These are phyloP conservation scores for Syncephalastrum sp. DNA, from an alignment of 371 early-diverging fungal genomes.

Conservation along the genomic window DNA sequence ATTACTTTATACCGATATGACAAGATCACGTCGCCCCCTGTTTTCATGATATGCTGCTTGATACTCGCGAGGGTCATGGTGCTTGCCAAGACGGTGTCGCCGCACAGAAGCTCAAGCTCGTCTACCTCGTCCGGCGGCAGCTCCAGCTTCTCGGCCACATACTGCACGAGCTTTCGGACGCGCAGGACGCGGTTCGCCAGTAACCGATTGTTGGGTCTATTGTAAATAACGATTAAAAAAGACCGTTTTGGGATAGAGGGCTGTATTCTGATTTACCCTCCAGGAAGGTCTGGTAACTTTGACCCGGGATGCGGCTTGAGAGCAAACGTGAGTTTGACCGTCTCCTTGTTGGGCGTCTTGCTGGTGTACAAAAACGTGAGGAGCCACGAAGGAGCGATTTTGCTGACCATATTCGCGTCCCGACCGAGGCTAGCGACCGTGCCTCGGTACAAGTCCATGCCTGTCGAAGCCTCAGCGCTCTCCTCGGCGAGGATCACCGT, in stretches of 20 bases:
- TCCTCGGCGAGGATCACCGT: conserved; percentile 80
- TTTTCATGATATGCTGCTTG: conserved; percentile 81
- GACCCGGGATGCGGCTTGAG: conserved; percentile 66
- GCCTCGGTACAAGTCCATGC: conserved; percentile 75
- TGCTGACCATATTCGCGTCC: conserved; percentile 44
- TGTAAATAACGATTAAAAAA: not conserved
- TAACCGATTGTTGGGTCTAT: conserved; percentile 66
- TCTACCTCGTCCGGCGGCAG: conserved; percentile 26
- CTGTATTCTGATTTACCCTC: conserved; percentile 43
- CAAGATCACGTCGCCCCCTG: conserved; percentile 75
- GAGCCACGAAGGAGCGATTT: conserved; percentile 60
- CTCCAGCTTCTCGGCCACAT: conserved; percentile 77
- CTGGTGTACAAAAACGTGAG: conserved; percentile 56
- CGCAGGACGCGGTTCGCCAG: conserved; percentile 86
- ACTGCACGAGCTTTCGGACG: conserved; percentile 78
- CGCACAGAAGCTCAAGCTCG: conserved; percentile 71
- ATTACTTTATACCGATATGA: conserved; percentile 53
- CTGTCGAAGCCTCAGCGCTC: conserved; percentile 74
- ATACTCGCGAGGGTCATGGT: conserved; percentile 84
- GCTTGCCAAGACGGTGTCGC: conserved; percentile 69
- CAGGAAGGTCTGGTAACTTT: conserved; percentile 57
- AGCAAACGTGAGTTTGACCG: conserved; percentile 82
- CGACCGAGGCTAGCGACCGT: conserved; percentile 57
- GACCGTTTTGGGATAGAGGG: not conserved
- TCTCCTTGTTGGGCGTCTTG: conserved; percentile 67